Conservation (phyloP, 2,329 filamentous ascomycete genomes). For the Neofusicoccum umdonicola region DNA sequence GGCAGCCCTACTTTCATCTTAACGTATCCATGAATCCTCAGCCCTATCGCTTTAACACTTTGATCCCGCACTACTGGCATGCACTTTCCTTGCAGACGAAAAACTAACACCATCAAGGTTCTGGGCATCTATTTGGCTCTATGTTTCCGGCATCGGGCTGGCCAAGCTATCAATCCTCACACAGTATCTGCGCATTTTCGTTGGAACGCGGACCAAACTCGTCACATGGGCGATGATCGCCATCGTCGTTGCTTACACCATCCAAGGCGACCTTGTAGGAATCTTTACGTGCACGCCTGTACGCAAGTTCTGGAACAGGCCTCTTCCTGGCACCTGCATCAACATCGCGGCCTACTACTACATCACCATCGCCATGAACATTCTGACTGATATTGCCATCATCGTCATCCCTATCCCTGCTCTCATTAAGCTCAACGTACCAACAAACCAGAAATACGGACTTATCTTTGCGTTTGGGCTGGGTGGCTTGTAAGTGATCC, state of each 20-base stretch:
- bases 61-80: too few relatives aligned
- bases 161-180: constrained; percentile 30
- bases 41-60: too few relatives aligned
- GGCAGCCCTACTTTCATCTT: too few relatives aligned
- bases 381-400: background rate
- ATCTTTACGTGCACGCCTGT: constrained; percentile 28
- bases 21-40: too few relatives aligned
- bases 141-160: constrained; percentile 29
- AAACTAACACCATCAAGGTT: constrained; percentile 20
- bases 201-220: constrained; percentile 21
- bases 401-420: constrained; percentile 3
- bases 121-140: constrained; percentile 34
- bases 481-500: constrained; percentile 3
- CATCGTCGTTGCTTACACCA: background rate
- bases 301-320: constrained; percentile 27
- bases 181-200: constrained; percentile 31
- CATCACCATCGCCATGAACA: background rate
- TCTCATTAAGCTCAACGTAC: background rate
- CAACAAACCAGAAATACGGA: background rate
- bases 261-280: constrained; percentile 19
- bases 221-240: constrained; percentile 22
- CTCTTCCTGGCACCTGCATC: background rate
- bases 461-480: background rate
- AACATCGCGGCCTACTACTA: background rate
- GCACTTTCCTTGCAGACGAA: too few relatives aligned